Percentiles rank a stretch among this genome's conserved stretches.
Evolutionary conservation across 805 yeast species (phyloP).

Genomic region (Barnettozyma salicaria): DNA sequence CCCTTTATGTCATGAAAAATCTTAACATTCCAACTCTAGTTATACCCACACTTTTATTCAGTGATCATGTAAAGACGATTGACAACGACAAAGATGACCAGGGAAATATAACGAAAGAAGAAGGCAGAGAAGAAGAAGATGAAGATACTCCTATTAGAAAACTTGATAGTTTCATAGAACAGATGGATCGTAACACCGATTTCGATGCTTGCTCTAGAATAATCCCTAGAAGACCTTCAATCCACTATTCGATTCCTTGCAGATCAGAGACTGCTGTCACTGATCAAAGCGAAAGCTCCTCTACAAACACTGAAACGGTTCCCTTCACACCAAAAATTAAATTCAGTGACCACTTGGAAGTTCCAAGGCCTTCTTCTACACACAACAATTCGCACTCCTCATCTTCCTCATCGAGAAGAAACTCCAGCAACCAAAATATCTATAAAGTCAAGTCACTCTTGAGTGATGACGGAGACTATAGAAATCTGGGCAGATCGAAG

Average conservation of each 20-base stretch:
- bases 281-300: neutral
- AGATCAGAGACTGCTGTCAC: constrained; percentile 1
- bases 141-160: neutral
- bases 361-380: constrained; percentile 9
- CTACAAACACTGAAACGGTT: neutral
- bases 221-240: constrained; percentile 1
- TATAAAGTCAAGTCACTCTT: constrained; percentile 23
- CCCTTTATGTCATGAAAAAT: constrained; percentile 17
- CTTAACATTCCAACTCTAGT: constrained; percentile 19
- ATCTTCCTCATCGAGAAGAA: constrained; percentile 13
- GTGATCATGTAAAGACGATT: constrained; percentile 6
- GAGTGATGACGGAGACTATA: constrained; percentile 13
- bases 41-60: constrained; percentile 18
- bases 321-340: constrained; percentile 17
- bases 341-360: constrained; percentile 16
- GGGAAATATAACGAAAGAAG: neutral
- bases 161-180: constrained; percentile 7
- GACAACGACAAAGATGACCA: neutral
- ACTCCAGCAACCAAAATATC: constrained; percentile 14
- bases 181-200: constrained; percentile 4
- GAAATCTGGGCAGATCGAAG: constrained; percentile 12
- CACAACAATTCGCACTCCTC: constrained; percentile 4
- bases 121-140: neutral
- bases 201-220: constrained; percentile 1
- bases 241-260: constrained; percentile 3